Conservation (phyloP, 1,139 yeast species). For the Pichia sp. region DNA sequence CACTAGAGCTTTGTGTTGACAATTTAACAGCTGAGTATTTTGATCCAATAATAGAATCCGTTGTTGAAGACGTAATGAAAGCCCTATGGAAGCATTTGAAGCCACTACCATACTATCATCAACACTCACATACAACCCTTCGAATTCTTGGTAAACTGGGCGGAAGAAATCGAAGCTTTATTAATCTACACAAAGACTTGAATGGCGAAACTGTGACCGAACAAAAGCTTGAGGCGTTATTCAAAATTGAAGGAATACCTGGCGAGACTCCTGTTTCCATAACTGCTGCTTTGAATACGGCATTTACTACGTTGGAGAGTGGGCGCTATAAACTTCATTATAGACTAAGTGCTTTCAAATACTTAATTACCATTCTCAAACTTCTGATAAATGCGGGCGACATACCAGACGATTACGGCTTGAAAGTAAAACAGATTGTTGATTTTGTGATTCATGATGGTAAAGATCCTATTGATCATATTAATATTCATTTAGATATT, state of each 20-base stretch:
- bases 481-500: conserved; percentile 32
- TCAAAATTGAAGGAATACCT: conserved; percentile 64
- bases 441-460: conserved; percentile 32
- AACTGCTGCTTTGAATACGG: conserved; percentile 77
- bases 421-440: conserved; percentile 41
- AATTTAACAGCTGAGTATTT: conserved; percentile 93
- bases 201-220: conserved; percentile 50
- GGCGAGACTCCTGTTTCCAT: conserved; percentile 61
- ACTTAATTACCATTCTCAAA: conserved; percentile 58
- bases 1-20: conserved; percentile 94
- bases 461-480: conserved; percentile 18
- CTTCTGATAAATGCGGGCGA: conserved; percentile 62
- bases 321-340: conserved; percentile 59
- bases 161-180: conserved; percentile 84
- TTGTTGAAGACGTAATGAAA: conserved; percentile 84
- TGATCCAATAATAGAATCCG: conserved; percentile 96
- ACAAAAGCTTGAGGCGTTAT: conserved; percentile 61
- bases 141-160: conserved; percentile 92
- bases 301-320: conserved; percentile 61
- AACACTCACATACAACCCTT: conserved; percentile 90
- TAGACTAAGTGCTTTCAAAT: conserved; percentile 68
- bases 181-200: conserved; percentile 65
- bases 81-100: conserved; percentile 88
- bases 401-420: conserved; percentile 50
- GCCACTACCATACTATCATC: conserved; percentile 90